Conservation (phyloP, 2,329 filamentous ascomycete species). For the Juglanconis juglandina region DNA sequence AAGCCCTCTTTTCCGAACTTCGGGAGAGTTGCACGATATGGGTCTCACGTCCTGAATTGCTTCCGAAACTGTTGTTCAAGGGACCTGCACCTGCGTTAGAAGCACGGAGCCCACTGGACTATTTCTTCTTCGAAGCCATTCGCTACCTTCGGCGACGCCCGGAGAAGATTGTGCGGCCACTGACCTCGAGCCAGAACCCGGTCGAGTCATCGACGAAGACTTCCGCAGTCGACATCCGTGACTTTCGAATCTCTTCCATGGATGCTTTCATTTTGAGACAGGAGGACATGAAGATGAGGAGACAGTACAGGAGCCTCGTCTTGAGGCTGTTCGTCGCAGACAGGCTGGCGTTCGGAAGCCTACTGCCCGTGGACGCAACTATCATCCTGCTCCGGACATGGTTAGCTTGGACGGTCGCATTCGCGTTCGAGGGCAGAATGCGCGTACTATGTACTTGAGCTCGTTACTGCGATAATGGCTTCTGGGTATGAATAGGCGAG, state of each 20-base stretch:
- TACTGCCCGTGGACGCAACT: constrained; percentile 30
- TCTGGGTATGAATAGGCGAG: constrained; percentile 4
- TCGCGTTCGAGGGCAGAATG: constrained; percentile 10
- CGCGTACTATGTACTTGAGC: constrained; percentile 8
- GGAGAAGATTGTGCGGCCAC: constrained; percentile 36
- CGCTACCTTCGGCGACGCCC: constrained; percentile 41
- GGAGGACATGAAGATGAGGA: constrained; percentile 26
- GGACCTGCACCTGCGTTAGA: constrained; percentile 34
- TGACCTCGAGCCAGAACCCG: constrained; percentile 34
- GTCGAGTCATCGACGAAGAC: constrained; percentile 10
- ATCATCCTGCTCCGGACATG: constrained; percentile 31
- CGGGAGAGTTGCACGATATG: constrained; percentile 56
- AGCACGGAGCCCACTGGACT: constrained; percentile 35
- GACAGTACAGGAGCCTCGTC: constrained; percentile 36
- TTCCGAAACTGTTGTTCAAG: constrained; percentile 45
- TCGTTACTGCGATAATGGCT: background rate
- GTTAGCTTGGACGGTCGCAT: constrained; percentile 29
- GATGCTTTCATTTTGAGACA: constrained; percentile 44
- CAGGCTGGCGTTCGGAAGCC: constrained; percentile 34
- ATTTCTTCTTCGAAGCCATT: constrained; percentile 40
- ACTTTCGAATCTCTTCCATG: constrained; percentile 49
- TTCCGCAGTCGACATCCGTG: constrained; percentile 38
- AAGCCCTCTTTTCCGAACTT: constrained; percentile 60
- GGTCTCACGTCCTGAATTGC: constrained; percentile 51
- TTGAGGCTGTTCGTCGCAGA: constrained; percentile 44